Conservation (phyloP, 768 basidiomycete species). For the Kwoniella newhampshirensis region DNA sequence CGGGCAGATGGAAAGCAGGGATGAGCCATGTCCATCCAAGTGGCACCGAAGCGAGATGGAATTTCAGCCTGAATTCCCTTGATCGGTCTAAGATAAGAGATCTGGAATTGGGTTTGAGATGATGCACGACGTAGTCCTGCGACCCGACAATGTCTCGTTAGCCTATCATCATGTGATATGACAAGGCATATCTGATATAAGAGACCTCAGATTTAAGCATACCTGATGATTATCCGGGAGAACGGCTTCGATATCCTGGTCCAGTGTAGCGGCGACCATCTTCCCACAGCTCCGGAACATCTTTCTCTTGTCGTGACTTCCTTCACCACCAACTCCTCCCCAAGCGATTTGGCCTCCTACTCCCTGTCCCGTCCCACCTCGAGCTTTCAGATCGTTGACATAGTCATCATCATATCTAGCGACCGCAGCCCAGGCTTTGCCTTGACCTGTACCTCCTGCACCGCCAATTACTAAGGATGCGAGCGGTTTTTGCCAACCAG, state of each 20-base stretch:
- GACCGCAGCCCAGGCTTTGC: conserved; percentile 66
- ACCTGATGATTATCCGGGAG: conserved; percentile 10
- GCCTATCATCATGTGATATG: not conserved
- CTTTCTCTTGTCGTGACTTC: conserved; percentile 70
- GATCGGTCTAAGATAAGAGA: conserved; percentile 26
- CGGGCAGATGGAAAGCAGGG: conserved; percentile 74
- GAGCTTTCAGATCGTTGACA: conserved; percentile 60
- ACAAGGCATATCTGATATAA: not conserved
- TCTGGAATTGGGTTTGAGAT: conserved; percentile 6
- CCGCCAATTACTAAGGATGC: conserved; percentile 43
- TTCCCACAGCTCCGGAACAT: conserved; percentile 76
- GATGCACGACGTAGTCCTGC: conserved; percentile 64
- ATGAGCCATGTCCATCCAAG: conserved; percentile 87
- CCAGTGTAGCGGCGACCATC: conserved; percentile 57
- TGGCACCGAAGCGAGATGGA: conserved; percentile 60
- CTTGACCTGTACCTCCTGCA: conserved; percentile 24
- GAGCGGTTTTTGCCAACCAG: conserved; percentile 42
- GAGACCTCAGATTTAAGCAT: too few relatives aligned
- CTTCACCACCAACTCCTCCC: conserved; percentile 58
- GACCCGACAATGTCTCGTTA: conserved; percentile 49
- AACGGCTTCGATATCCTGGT: conserved; percentile 31
- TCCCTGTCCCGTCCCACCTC: conserved; percentile 56
- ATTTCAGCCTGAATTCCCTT: conserved; percentile 34
- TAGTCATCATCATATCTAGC: conserved; percentile 77
- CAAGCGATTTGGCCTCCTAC: conserved; percentile 26